These are phyloP conservation scores for Cytospora paraplurivora DNA, from an alignment of 2,329 filamentous ascomycete species.

Conservation along the genomic window DNA sequence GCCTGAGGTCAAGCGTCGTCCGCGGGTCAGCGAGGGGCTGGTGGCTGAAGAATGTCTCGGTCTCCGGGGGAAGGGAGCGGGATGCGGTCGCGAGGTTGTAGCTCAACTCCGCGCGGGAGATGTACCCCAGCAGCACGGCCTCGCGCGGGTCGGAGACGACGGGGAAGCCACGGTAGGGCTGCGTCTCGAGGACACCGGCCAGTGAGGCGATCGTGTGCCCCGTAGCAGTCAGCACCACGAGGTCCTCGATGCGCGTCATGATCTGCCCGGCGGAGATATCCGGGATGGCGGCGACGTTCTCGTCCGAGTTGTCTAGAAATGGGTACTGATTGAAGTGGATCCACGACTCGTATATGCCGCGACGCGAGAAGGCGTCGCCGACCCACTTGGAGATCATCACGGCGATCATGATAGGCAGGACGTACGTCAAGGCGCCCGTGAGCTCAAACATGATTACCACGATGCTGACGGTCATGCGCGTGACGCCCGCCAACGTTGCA, in stretches of 20 bases:
- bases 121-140: conserved; percentile 85
- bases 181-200: conserved; percentile 67
- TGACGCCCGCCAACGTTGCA: conserved; percentile 90
- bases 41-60: conserved; percentile 83
- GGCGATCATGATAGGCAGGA: conserved; percentile 97
- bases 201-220: conserved; percentile 84
- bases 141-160: conserved; percentile 78
- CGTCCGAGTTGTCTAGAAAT: conserved; percentile 89
- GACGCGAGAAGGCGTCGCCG: conserved; percentile 88
- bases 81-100: conserved; percentile 73
- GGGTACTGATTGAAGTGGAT: conserved; percentile 96
- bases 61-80: conserved; percentile 65
- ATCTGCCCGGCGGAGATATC: conserved; percentile 84
- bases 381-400: conserved; percentile 99
- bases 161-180: conserved; percentile 88
- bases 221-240: conserved; percentile 82
- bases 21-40: conserved; percentile 78
- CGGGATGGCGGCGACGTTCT: conserved; percentile 60
- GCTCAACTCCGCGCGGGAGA: conserved; percentile 84
- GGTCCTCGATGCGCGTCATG: conserved; percentile 90
- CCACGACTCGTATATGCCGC: conserved; percentile 97
- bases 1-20: conserved; percentile 80
- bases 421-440: conserved; percentile 92
- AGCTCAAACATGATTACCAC: conserved; percentile 99
- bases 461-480: conserved; percentile 95